Evolutionary conservation across 2,329 filamentous ascomycete species (phyloP), one percentile per base, ranked within the genome.

Genomic region (Xylariaceae sp.): DNA sequence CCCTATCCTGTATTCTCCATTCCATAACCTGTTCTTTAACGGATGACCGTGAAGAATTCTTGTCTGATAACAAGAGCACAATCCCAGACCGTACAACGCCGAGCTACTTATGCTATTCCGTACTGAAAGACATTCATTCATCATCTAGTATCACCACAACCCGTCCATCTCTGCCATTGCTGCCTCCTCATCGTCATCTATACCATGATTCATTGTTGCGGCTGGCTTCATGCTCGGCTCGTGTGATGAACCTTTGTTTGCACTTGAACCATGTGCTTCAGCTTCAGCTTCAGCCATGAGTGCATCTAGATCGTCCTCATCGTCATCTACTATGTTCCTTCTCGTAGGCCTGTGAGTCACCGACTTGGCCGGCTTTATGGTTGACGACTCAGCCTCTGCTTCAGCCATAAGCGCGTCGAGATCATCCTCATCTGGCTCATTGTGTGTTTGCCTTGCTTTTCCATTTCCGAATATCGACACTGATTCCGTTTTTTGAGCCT

Each of bases 141-240:
- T 34, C 8, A 30, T 30, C 23, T 30, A 1, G 23, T 30, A 30
- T 74, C 62, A 82, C 80, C 79, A 84, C 23, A 82, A 62, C 0
- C 77, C 81, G 47, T 82, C 81, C 80, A 85, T 82, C 58, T 66
- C 64, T 9, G 64, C 64, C 64, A 66, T 66, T 15, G 62, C 64
- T 0, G 62, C 62, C 57, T 65, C 64, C 45, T 59, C 62, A 39
- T 65, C 64, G 11, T 61, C 56, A 49, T 63, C 58, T 37, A 60
- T 23, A 7, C 35, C n/a, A 10, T 51, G 50, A 34, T 17, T 11
- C 8, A 11, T 10, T 4, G 37, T 37, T 2, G n/a, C 5, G 11
- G 3, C 15, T 49, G 34, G 17, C 4, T 30, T 52, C 5, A 15
- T 37, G 18, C 6, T n/a, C 6, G 51, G 17, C 45, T 48, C 48